phyloP scores from a whole-genome alignment of 345 rosid genomes.

The Ailanthus altissimus region DNA sequence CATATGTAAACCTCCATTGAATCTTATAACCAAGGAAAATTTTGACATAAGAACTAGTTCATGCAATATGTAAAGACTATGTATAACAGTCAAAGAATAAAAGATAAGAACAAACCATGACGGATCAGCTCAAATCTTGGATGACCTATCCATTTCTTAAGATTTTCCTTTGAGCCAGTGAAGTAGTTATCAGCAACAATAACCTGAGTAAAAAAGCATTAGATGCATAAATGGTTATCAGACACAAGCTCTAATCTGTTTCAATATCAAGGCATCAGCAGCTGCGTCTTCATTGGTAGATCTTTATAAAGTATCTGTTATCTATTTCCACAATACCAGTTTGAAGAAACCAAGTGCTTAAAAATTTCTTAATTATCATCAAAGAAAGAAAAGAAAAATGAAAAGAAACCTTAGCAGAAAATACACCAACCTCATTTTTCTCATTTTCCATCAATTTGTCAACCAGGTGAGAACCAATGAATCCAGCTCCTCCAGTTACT shows the following conservation, averaged over 20 bases:
- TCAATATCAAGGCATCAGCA: neutral
- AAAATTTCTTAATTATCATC: neutral
- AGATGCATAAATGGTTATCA: conserved; percentile 6
- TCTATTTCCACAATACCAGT: neutral
- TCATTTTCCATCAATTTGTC: conserved; percentile 92
- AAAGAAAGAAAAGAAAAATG: neutral
- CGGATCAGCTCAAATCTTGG: conserved; percentile 98
- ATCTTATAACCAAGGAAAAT: neutral
- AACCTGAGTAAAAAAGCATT: conserved; percentile 45
- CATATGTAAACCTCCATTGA: neutral
- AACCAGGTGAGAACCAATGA: conserved; percentile 93
- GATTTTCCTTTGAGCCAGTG: conserved; percentile 90
- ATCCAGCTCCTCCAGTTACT: conserved; percentile 97
- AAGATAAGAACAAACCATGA: conserved; percentile 59
- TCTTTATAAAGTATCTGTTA: neutral
- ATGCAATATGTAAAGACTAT: conserved; percentile 4
- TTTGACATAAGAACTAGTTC: neutral
- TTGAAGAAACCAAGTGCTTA: neutral
- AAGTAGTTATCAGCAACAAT: conserved; percentile 91
- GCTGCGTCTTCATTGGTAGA: neutral
- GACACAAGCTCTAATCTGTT: neutral
- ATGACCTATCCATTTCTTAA: conserved; percentile 86
- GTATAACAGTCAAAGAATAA: neutral
- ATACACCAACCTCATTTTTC: conserved; percentile 75
- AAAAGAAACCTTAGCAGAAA: neutral